These are phyloP conservation scores for Macroventuria anomochaeta DNA, from an alignment of 2,329 filamentous ascomycete species.

Conservation along the genomic window DNA sequence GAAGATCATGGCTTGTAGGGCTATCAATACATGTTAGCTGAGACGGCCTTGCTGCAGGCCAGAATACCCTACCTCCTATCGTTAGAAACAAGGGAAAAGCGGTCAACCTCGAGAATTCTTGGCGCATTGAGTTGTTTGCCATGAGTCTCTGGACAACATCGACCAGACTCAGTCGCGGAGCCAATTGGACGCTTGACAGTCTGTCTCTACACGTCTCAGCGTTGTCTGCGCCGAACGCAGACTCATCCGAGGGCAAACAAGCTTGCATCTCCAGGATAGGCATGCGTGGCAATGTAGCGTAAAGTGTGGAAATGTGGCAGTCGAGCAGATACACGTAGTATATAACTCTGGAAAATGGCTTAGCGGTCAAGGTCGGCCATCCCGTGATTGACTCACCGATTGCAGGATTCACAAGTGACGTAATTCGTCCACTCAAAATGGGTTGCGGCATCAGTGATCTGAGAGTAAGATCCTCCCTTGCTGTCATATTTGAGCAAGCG, in stretches of 20 bases:
- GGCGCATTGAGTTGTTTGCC: not conserved
- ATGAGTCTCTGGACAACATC: not conserved
- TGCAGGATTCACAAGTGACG: not conserved
- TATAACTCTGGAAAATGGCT: not conserved
- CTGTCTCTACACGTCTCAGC: not conserved
- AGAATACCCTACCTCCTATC: not conserved
- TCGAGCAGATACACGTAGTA: slow-evolving; percentile 9
- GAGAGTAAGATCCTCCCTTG: not conserved
- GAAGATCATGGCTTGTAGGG: not conserved
- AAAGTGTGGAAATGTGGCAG: not conserved
- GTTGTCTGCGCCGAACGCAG: not conserved
- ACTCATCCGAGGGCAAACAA: slow-evolving; percentile 2
- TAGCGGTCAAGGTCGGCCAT: not conserved
- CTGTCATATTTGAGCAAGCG: not conserved
- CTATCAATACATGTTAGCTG: not conserved
- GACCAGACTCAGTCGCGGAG: not conserved
- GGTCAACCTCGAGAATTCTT: not conserved
- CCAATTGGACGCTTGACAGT: not conserved
- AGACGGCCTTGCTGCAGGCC: not conserved
- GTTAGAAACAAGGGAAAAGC: not conserved
- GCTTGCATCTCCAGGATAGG: slow-evolving; percentile 3
- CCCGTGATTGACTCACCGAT: not conserved
- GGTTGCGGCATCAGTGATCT: no score
- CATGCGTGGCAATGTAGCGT: not conserved
- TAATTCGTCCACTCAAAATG: not conserved